Evolutionary conservation across 1,139 yeast species (phyloP).

Genomic region (Zygoascus hellenicus): DNA sequence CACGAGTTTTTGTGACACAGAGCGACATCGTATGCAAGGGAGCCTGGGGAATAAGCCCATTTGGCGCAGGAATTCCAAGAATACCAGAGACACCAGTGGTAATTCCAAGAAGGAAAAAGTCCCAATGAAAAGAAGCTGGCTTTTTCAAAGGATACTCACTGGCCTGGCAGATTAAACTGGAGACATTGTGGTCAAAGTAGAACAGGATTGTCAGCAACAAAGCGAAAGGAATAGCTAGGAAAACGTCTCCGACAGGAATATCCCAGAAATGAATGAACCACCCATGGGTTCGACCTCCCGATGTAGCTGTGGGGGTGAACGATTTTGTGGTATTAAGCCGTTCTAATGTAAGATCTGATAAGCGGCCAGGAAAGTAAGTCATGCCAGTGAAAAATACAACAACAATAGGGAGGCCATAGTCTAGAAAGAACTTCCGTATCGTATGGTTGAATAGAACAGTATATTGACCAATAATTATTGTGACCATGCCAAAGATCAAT

Average conservation of each 20-base stretch:
- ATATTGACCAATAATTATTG: slow-evolving; percentile 52
- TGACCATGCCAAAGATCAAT: slow-evolving; percentile 67
- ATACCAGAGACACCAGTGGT: slow-evolving; percentile 85
- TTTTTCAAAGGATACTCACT: slow-evolving; percentile 73
- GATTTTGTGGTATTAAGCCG: slow-evolving; percentile 66
- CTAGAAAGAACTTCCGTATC: slow-evolving; percentile 66
- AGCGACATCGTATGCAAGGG: slow-evolving; percentile 84
- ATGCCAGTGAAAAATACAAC: slow-evolving; percentile 91
- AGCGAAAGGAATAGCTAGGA: slow-evolving; percentile 90
- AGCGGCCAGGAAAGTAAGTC: slow-evolving; percentile 78
- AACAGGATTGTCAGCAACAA: slow-evolving; percentile 73
- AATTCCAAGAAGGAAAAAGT: slow-evolving; percentile 73
- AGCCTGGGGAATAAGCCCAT: slow-evolving; percentile 95
- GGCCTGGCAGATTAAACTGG: slow-evolving; percentile 86
- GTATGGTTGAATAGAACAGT: slow-evolving; percentile 56
- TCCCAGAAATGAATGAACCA: slow-evolving; percentile 82
- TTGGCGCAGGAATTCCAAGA: slow-evolving; percentile 90
- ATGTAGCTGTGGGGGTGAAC: slow-evolving; percentile 60
- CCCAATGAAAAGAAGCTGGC: slow-evolving; percentile 92
- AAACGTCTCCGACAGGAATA: slow-evolving; percentile 65
- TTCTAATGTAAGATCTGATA: slow-evolving; percentile 48
- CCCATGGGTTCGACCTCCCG: slow-evolving; percentile 44
- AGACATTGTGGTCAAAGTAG: slow-evolving; percentile 92
- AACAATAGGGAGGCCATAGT: slow-evolving; percentile 76
- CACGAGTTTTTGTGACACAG: slow-evolving; percentile 48